Evolutionary conservation across 345 rosid genomes (phyloP), one percentile per base, ranked within the genome.

Genomic region (Ceriops tagal): DNA sequence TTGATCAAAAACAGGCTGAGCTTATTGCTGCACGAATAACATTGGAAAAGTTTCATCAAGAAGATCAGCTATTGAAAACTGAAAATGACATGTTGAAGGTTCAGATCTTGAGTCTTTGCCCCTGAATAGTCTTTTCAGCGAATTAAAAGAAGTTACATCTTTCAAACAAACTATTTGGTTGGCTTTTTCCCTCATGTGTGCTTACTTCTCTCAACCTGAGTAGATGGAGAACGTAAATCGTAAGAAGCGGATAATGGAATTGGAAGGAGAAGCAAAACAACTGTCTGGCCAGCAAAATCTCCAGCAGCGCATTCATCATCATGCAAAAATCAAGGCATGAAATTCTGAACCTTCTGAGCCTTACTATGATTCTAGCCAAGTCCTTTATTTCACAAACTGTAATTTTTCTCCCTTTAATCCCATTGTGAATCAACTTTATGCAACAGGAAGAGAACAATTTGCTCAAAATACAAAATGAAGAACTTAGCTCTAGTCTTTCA

Each of bases 1-100:
- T 92, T 31, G 97, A 89, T 56, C 71, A 86, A 63, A 90, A 83
- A 80, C 93, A 89, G 68, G 83, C 85, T 21, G 99, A 92, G 73
- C 57, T 92, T 83, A 83, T 90, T 43, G 71, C 91, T 68, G 86
- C 76, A 27, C 91, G 90, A 64, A 73, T 89, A 64, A 83, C 93
- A 68, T 71, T 92, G 76, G 93, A 92, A 84, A 86, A 83, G 70
- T 84, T 82, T 75, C 85, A 80, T 58, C 96, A 88, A 66, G 87
- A 73, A 75, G 85, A 86, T 71, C 96, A 86, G 71, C 81, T 80
- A 58, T 87, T 87, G 16, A 81, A 78, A 80, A 78, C 89, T 27
- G 99, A 95, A 75, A 89, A 87, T 58, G 98, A 92, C 62, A 75
- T 95, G 78, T 75, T 92, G 28, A 88, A 90, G 96, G 98, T 95